These are phyloP conservation scores for Dendryphion nanum DNA, from an alignment of 2,329 filamentous ascomycete genomes.

Conservation along the genomic window DNA sequence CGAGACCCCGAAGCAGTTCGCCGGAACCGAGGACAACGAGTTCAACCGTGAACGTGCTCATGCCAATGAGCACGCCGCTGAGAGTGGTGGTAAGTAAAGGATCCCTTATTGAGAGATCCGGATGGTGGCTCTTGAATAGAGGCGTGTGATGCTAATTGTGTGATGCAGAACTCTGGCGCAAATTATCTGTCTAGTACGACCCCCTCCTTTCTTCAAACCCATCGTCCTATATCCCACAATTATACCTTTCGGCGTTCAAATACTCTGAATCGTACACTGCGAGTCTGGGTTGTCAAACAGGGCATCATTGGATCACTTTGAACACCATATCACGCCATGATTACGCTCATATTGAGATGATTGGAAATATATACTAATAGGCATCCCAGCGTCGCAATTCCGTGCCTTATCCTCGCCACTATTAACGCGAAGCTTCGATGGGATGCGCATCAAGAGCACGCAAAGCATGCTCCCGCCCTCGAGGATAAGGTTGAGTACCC, in stretches of 20 bases:
- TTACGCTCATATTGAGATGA: too few relatives aligned
- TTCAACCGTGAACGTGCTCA: slow-evolving; percentile 91
- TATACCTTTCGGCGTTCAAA: too few relatives aligned
- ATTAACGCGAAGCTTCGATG: slow-evolving; percentile 89
- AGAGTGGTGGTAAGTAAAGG: slow-evolving; percentile 70
- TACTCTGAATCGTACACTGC: neutral
- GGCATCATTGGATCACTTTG: too few relatives aligned
- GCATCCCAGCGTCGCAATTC: slow-evolving; percentile 71
- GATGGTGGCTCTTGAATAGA: too few relatives aligned
- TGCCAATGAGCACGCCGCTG: slow-evolving; percentile 85
- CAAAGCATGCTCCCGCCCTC: slow-evolving; percentile 76
- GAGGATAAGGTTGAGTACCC: slow-evolving; percentile 92
- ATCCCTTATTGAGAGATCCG: too few relatives aligned
- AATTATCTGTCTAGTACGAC: slow-evolving; percentile 91
- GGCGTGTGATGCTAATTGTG: too few relatives aligned
- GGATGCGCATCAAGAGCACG: slow-evolving; percentile 97
- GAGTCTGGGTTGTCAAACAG: too few relatives aligned
- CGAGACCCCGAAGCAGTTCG: slow-evolving; percentile 56
- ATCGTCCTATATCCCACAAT: too few relatives aligned
- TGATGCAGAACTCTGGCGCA: slow-evolving; percentile 85
- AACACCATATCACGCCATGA: neutral
- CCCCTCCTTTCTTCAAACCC: slow-evolving; percentile 1
- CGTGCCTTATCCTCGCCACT: slow-evolving; percentile 67
- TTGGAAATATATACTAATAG: slow-evolving; percentile 1
- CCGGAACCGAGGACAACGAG: slow-evolving; percentile 72